phyloP scores from a whole-genome alignment of 148 eudicot species.

The Talinum fruticosum region DNA sequence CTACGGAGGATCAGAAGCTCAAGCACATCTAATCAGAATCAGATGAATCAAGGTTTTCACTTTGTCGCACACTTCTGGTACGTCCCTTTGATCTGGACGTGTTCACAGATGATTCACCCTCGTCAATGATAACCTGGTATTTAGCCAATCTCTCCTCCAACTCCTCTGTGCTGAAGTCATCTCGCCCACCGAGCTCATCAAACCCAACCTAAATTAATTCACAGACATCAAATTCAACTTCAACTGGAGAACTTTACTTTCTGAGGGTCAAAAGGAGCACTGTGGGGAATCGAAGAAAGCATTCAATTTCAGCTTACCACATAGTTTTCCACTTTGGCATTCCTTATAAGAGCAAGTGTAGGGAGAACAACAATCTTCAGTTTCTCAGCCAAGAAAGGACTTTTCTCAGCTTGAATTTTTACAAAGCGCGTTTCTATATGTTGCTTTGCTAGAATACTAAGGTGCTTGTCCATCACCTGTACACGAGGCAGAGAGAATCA shows the following conservation, averaged over 20 bases:
- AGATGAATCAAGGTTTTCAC: slow-evolving; percentile 53
- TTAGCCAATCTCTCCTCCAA: slow-evolving; percentile 86
- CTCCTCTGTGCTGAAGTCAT: slow-evolving; percentile 85
- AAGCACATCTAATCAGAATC: slow-evolving; percentile 60
- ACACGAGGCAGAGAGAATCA: slow-evolving; percentile 7
- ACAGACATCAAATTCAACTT: neutral
- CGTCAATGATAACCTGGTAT: slow-evolving; percentile 63
- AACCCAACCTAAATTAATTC: slow-evolving; percentile 74
- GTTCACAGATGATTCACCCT: slow-evolving; percentile 78
- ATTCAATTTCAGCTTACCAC: slow-evolving; percentile 45
- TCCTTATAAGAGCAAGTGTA: slow-evolving; percentile 82
- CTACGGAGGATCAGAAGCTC: neutral
- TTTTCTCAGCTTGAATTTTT: slow-evolving; percentile 86
- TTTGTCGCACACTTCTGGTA: slow-evolving; percentile 69
- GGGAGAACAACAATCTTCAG: slow-evolving; percentile 89
- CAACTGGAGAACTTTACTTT: neutral
- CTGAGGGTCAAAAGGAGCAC: neutral
- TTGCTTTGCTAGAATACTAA: slow-evolving; percentile 78
- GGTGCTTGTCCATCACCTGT: slow-evolving; percentile 95
- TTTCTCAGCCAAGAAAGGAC: slow-evolving; percentile 89
- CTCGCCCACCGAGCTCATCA: slow-evolving; percentile 85
- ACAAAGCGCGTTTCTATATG: slow-evolving; percentile 90
- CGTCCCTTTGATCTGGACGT: slow-evolving; percentile 48
- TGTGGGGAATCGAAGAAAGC: neutral
- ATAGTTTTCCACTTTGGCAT: slow-evolving; percentile 89